Conservation (phyloP, 345 rosid genomes). For the Sisymbrium irio region DNA sequence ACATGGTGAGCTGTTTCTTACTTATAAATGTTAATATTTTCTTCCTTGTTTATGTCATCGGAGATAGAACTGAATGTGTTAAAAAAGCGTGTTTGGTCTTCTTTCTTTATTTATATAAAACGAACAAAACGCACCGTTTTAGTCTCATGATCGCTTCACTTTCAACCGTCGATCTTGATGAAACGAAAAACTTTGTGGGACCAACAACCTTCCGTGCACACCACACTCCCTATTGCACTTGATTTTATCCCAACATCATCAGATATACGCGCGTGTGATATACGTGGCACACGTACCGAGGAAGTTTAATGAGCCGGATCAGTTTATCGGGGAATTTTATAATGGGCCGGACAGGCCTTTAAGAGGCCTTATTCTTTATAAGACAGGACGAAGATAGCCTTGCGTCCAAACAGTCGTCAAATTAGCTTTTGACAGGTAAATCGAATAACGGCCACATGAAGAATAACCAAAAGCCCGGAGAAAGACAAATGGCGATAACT, state of each 20-base stretch:
- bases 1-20: slow-evolving; percentile 10
- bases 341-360: slow-evolving; percentile 6
- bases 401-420: slow-evolving; percentile 14
- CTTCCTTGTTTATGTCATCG: slow-evolving; percentile 8
- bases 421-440: slow-evolving; percentile 1
- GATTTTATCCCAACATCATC: background rate
- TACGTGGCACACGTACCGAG: slow-evolving; percentile 25
- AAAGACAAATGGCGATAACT: slow-evolving; percentile 31
- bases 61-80: slow-evolving; percentile 21
- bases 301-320: background rate
- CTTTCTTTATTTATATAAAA: slow-evolving; percentile 16
- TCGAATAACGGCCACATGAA: slow-evolving; percentile 26
- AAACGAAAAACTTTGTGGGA: background rate
- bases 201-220: background rate
- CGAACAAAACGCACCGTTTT: slow-evolving; percentile 26
- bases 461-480: background rate
- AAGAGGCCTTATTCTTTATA: background rate
- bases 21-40: background rate
- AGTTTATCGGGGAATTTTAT: background rate
- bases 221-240: background rate
- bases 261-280: slow-evolving; percentile 8
- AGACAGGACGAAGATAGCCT: background rate
- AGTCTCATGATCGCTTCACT: background rate
- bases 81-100: slow-evolving; percentile 52
- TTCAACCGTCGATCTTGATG: slow-evolving; percentile 9